These are phyloP conservation scores for Neonectria neomacrospora DNA, from an alignment of 2,329 filamentous ascomycete genomes.

Conservation along the genomic window DNA sequence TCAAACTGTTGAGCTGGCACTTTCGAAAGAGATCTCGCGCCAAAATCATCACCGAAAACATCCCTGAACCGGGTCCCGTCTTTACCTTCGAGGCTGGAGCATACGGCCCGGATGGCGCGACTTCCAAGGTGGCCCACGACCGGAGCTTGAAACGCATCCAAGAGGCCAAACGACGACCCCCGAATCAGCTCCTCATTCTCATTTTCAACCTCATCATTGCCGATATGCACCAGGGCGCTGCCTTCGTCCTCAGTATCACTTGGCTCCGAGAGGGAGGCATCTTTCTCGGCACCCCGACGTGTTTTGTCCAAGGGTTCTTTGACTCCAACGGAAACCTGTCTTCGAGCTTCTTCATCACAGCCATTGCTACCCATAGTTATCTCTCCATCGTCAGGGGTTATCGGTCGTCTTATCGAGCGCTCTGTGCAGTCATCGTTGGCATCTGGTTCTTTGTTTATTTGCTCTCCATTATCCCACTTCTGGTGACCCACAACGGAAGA, in stretches of 20 bases:
- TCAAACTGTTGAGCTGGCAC: slow-evolving; percentile 44
- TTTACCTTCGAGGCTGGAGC: slow-evolving; percentile 43
- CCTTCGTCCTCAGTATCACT: slow-evolving; percentile 70
- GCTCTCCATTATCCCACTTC: slow-evolving; percentile 62
- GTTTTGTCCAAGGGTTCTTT: slow-evolving; percentile 74
- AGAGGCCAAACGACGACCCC: slow-evolving; percentile 35
- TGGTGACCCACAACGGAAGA: slow-evolving; percentile 55
- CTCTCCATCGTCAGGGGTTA: slow-evolving; percentile 68
- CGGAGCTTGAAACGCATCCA: slow-evolving; percentile 18
- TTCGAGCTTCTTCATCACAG: slow-evolving; percentile 72
- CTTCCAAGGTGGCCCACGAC: slow-evolving; percentile 22
- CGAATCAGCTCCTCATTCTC: slow-evolving; percentile 76
- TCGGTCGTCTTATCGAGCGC: slow-evolving; percentile 60
- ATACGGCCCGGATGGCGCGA: slow-evolving; percentile 22
- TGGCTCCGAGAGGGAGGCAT: slow-evolving; percentile 67
- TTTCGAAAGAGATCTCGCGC: slow-evolving; percentile 25
- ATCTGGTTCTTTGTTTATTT: slow-evolving; percentile 70
- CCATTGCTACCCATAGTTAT: slow-evolving; percentile 74
- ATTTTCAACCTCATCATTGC: slow-evolving; percentile 76
- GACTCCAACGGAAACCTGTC: slow-evolving; percentile 73
- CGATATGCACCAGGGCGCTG: slow-evolving; percentile 72
- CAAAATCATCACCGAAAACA: slow-evolving; percentile 28
- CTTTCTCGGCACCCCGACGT: slow-evolving; percentile 62
- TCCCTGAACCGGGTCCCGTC: slow-evolving; percentile 31
- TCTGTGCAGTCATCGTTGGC: slow-evolving; percentile 59